Percentiles rank a stretch among this genome's conserved stretches.
phyloP scores from a whole-genome alignment of 2,329 filamentous ascomycete genomes.

The Capronia coronata region DNA sequence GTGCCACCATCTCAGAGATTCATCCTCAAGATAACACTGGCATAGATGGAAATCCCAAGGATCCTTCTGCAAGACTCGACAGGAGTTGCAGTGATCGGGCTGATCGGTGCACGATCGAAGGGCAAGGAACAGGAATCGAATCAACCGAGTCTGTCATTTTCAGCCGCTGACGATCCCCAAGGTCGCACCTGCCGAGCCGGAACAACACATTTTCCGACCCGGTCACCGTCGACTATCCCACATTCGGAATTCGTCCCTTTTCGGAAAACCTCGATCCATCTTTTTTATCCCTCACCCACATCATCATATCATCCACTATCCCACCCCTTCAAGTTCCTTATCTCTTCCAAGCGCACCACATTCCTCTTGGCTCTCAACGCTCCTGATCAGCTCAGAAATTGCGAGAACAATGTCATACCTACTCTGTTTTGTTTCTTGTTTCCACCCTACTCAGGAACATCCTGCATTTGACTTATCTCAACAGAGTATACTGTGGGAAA shows the following conservation, averaged over 20 bases:
- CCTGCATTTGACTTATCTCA: neutral
- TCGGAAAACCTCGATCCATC: neutral
- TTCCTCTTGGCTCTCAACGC: neutral
- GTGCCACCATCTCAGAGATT: no score
- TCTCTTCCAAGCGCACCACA: neutral
- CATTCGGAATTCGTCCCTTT: neutral
- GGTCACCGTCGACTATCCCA: neutral
- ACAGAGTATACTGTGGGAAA: neutral
- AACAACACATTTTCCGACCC: constrained; percentile 5
- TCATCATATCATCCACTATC: no score
- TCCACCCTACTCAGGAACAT: neutral
- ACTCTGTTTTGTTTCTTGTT: neutral
- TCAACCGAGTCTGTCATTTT: no score
- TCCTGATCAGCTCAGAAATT: neutral
- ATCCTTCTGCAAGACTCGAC: no score
- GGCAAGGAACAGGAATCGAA: no score
- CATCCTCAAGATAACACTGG: no score
- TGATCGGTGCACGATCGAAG: no score
- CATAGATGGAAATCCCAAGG: no score
- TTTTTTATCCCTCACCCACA: no score
- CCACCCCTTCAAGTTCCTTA: no score
- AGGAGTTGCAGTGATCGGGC: no score
- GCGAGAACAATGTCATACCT: neutral
- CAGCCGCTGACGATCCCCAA: neutral
- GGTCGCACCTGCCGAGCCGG: neutral